These are phyloP conservation scores for Drosera spatulata DNA, from an alignment of 179 eudicot species.

Conservation along the genomic window DNA sequence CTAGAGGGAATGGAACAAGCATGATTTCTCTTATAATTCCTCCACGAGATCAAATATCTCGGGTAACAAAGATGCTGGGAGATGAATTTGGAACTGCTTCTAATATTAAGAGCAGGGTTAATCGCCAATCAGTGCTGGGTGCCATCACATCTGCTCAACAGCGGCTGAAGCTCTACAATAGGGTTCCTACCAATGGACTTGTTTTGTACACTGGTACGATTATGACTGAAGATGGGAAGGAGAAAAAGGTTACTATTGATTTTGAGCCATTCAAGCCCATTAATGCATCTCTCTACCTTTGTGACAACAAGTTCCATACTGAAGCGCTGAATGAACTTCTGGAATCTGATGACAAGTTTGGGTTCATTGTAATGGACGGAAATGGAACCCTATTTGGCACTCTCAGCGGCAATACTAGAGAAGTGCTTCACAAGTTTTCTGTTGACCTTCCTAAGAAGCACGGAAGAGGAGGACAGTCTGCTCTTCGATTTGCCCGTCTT, in stretches of 20 bases:
- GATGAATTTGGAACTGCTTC: background rate
- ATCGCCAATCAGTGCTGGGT: too few relatives aligned
- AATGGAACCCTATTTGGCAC: slow-evolving; percentile 4
- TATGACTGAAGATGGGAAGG: background rate
- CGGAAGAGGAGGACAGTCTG: background rate
- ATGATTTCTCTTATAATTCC: slow-evolving; percentile 5
- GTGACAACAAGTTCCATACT: too few relatives aligned
- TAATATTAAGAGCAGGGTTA: background rate
- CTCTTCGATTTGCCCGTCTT: background rate
- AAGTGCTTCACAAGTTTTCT: slow-evolving; percentile 1
- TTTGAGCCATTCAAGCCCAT: too few relatives aligned
- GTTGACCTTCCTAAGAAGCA: background rate
- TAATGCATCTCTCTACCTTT: too few relatives aligned
- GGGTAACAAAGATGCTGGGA: background rate
- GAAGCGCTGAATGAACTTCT: too few relatives aligned
- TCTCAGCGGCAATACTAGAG: slow-evolving; percentile 2
- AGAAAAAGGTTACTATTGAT: background rate
- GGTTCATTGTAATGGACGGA: background rate
- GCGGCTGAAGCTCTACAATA: too few relatives aligned
- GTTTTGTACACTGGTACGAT: background rate
- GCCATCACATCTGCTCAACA: too few relatives aligned
- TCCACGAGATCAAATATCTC: slow-evolving; percentile 2
- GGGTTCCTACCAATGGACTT: too few relatives aligned
- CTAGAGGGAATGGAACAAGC: slow-evolving; percentile 5
- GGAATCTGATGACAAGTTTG: too few relatives aligned